These are phyloP conservation scores for Ballota nigra DNA, from an alignment of 257 asterid genomes.

Conservation along the genomic window DNA sequence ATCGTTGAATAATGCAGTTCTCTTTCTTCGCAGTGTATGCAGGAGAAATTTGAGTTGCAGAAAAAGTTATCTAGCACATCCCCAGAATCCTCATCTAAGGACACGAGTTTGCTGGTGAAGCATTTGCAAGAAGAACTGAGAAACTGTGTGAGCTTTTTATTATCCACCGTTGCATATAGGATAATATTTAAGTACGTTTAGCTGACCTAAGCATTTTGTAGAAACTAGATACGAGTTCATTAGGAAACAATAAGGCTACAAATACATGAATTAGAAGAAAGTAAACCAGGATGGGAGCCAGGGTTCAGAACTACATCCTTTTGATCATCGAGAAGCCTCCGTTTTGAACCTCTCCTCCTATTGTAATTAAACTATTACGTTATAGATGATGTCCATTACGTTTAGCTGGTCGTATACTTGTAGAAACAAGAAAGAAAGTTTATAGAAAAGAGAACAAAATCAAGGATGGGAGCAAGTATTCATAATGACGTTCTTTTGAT, in stretches of 20 bases:
- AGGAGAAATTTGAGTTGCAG: slow-evolving; percentile 69
- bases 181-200: slow-evolving; percentile 9
- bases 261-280: background rate
- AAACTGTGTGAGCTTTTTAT: slow-evolving; percentile 64
- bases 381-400: slow-evolving; percentile 8
- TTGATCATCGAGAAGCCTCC: background rate
- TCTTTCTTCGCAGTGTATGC: slow-evolving; percentile 56
- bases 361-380: background rate
- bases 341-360: background rate
- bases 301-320: slow-evolving; percentile 4
- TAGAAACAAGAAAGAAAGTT: slow-evolving; percentile 11
- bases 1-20: slow-evolving; percentile 19
- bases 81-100: slow-evolving; percentile 58
- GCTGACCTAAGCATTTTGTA: background rate
- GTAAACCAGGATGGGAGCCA: background rate
- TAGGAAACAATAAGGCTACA: background rate
- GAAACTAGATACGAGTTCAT: slow-evolving; percentile 14
- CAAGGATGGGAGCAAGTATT: background rate
- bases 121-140: slow-evolving; percentile 90
- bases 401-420: background rate
- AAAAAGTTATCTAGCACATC: slow-evolving; percentile 47
- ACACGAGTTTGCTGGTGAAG: slow-evolving; percentile 63
- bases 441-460: background rate
- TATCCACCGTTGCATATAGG: background rate
- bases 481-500: slow-evolving; percentile 7